Evolutionary conservation across 2,329 filamentous ascomycete species (phyloP), one percentile per base, ranked within the genome.

Genomic region (Fusarium denticulatum): DNA sequence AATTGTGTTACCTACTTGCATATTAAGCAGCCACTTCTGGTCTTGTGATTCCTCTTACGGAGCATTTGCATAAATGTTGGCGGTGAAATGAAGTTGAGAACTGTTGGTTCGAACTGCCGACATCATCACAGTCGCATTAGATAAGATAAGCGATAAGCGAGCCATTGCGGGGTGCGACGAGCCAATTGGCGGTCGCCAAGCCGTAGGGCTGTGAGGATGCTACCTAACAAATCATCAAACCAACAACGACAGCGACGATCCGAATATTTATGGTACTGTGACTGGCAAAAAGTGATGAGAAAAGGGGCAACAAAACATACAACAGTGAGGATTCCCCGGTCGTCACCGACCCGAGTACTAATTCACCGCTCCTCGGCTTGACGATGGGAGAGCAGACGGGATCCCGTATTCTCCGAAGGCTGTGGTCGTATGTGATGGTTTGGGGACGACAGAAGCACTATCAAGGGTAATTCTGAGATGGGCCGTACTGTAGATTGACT

Each of bases 321-420:
- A 66, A 66, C 49, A 64, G 60, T 57, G 49, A 57, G 63, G 60
- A 66, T 66, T 66, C 63, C 60, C 63, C 60, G 36, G 60, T 66
- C 60, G 59, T 66, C 63, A 66, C 63, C 59, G 63, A 49, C 62
- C 64, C 40, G 47, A 66, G 46, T 52, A 52, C 64, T 67, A 67
- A 60, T 67, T 52, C 64, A 52, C 52, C 64, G 62, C 62, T 67
- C 24, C 34, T 60, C 28, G 55, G 53, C 53, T 67, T 67, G 62
- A 67, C 65, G 30, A 49, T 60, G 46, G 53, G 65, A 67, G 65
- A 67, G 65, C 65, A n/a, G 65, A 69, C 66, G 65, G 58, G 67
- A 69, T 69, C 58, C 65, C 24, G 58, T 69, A 69, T 64, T 69
- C 11, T 69, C 67, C 46, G 20, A 64, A 36, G 36, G 58, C 65